These are phyloP conservation scores for Heliocybe sulcata DNA, from an alignment of 1,284 basidiomycete genomes.

Conservation along the genomic window DNA sequence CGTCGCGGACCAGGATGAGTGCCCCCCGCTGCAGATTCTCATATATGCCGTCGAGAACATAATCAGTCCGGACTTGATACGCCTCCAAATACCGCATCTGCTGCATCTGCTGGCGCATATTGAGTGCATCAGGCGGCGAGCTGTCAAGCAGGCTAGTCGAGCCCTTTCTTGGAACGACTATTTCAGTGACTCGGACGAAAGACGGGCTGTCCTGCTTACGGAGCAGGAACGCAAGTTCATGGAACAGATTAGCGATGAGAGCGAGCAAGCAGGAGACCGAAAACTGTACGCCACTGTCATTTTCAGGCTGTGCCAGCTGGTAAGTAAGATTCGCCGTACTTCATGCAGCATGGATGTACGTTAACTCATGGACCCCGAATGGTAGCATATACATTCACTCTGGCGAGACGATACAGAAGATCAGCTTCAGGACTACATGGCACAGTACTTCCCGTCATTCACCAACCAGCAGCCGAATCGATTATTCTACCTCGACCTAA, in stretches of 20 bases:
- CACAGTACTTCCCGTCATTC: neutral
- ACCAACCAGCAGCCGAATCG: neutral
- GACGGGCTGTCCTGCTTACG: neutral
- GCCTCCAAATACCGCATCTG: slow-evolving; percentile 28
- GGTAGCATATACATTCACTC: neutral
- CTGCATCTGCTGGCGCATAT: slow-evolving; percentile 32
- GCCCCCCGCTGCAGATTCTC: slow-evolving; percentile 22
- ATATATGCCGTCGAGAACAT: slow-evolving; percentile 31
- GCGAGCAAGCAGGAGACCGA: neutral
- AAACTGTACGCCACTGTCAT: neutral
- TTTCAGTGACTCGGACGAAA: neutral
- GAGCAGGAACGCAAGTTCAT: neutral
- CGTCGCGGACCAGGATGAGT: neutral
- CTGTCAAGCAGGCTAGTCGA: slow-evolving; percentile 19
- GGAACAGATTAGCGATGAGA: neutral
- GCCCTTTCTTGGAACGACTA: slow-evolving; percentile 13
- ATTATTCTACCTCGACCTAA: neutral
- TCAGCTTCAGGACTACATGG: neutral
- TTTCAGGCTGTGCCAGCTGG: neutral
- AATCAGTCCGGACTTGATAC: slow-evolving; percentile 24
- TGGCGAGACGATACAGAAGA: neutral
- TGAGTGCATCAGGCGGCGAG: slow-evolving; percentile 30
- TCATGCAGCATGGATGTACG: neutral
- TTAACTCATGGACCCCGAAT: too few relatives aligned
- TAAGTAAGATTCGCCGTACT: neutral